A percentile compares a stretch with the other conserved stretches of the same genome.
phyloP scores from a whole-genome alignment of 2,329 filamentous ascomycete genomes.

The Didymellaceae sp. region DNA sequence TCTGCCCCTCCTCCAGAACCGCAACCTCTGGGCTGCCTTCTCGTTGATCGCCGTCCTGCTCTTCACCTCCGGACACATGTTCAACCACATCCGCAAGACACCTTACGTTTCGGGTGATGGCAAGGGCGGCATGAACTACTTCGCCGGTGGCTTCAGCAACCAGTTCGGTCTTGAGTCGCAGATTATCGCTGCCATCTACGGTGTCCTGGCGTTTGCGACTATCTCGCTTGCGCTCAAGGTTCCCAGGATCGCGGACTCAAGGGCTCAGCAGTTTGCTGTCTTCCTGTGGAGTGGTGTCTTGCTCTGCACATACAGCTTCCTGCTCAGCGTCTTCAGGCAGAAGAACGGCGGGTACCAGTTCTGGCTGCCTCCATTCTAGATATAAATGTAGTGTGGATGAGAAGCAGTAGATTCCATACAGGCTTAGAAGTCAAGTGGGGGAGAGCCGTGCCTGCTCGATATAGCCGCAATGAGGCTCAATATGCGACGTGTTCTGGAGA shows the following conservation, averaged over 20 bases:
- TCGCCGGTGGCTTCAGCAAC: conserved; percentile 89
- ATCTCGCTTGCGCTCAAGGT: conserved; percentile 93
- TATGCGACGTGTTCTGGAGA: background rate
- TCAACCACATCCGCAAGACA: conserved; percentile 96
- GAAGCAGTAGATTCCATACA: background rate
- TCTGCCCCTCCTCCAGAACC: conserved; percentile 81
- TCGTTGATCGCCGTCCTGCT: conserved; percentile 88
- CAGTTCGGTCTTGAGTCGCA: conserved; percentile 96
- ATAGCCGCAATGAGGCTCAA: background rate
- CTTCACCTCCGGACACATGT: conserved; percentile 98
- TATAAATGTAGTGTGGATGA: background rate
- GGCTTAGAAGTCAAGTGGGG: background rate
- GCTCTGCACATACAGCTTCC: conserved; percentile 87
- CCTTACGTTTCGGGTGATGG: conserved; percentile 90
- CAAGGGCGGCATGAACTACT: conserved; percentile 85
- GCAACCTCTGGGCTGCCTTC: conserved; percentile 91
- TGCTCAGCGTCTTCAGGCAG: conserved; percentile 89
- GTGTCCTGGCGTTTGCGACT: conserved; percentile 83
- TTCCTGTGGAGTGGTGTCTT: conserved; percentile 79
- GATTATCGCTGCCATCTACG: conserved; percentile 87
- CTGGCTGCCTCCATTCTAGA: conserved; percentile 84
- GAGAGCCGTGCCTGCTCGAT: background rate
- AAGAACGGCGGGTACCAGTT: conserved; percentile 98
- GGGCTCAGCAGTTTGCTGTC: conserved; percentile 80
- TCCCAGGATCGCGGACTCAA: conserved; percentile 80